phyloP scores from a whole-genome alignment of 148 eudicot genomes.

The Spergularia marina region DNA sequence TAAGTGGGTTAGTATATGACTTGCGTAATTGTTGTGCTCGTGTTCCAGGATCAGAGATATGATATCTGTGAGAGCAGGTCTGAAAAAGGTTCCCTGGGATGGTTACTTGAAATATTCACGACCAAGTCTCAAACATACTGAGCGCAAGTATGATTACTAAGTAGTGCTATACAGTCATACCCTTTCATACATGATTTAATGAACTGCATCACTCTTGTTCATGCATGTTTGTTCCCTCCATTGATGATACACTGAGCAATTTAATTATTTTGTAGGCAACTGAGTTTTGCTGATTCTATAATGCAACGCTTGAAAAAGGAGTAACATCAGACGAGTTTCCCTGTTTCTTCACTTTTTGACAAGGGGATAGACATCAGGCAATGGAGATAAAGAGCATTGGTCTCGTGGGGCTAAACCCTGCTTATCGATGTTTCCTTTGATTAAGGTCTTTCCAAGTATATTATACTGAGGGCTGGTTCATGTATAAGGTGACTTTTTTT shows the following conservation, averaged over 20 bases:
- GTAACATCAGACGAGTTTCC: too few relatives aligned
- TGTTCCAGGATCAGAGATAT: conserved; percentile 68
- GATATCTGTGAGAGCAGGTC: conserved; percentile 85
- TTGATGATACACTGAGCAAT: too few relatives aligned
- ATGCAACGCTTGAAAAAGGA: conserved; percentile 51
- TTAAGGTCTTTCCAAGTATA: too few relatives aligned
- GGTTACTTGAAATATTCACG: conserved; percentile 95
- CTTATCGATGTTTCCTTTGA: too few relatives aligned
- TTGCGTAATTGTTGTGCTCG: conserved; percentile 10
- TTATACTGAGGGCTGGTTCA: too few relatives aligned
- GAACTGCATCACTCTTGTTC: not conserved
- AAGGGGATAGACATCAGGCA: too few relatives aligned
- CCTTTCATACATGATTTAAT: not conserved
- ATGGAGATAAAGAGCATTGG: too few relatives aligned
- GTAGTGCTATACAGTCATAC: not conserved
- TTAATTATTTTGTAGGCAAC: conserved; percentile 92
- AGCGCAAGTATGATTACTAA: conserved; percentile 64
- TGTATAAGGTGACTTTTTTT: too few relatives aligned
- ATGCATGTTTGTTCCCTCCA: too few relatives aligned
- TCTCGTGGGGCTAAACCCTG: too few relatives aligned
- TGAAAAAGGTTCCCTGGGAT: conserved; percentile 96
- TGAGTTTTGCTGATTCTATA: conserved; percentile 72
- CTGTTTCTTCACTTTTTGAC: too few relatives aligned
- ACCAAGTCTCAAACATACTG: conserved; percentile 89
- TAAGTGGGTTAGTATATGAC: not conserved